Evolutionary conservation across 495 filamentous ascomycete genomes (phyloP), one percentile per base, ranked within the genome.

Genomic region (Penicillium bialowiezense): DNA sequence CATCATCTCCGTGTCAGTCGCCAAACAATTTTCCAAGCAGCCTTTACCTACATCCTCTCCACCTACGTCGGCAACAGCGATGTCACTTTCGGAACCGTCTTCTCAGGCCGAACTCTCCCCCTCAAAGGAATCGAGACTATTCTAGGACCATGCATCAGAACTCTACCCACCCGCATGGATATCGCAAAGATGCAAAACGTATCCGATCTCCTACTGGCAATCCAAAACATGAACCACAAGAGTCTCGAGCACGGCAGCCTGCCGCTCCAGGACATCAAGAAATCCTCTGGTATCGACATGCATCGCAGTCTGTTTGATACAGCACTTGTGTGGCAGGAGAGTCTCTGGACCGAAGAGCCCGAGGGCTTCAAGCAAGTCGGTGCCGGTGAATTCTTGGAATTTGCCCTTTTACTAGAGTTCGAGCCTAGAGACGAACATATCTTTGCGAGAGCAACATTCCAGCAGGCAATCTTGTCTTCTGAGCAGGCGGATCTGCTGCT

Each of bases 301-400:
- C 68, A 67, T 0, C 62, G 71, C 23, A 59, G 57, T 6, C 62
- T 89, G 3, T 92, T 89, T 50, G 85, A 91, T 44, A 77, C 82
- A 0, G 70, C 91, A 2, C 74, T 92, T 40, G 82, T 89, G 5
- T 95, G 89, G 74, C 89, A 95, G 50, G 82, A 92, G 59, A 83
- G 81, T 2, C 63, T 84, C 8, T 57, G 75, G 32, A 71, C 60
- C 13, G 58, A 68, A 12, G 58, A 66, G 10, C 53, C 58, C 0
- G 48, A 52, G 2, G 33, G 51, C 15, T 41, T 90, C 10, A 54
- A 42, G 17, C 65, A 83, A 41, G 61, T 82, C 2, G 74, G 72
- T 41, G 77, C 78, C 39, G 70, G 67, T 9, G 89, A 93, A 53
- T 77, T 77, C 41, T 70, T 91, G 24, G 89, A 92, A 57, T 89